Evolutionary conservation across 2,329 filamentous ascomycete species (phyloP).

Genomic region (Penicillium hordei): DNA sequence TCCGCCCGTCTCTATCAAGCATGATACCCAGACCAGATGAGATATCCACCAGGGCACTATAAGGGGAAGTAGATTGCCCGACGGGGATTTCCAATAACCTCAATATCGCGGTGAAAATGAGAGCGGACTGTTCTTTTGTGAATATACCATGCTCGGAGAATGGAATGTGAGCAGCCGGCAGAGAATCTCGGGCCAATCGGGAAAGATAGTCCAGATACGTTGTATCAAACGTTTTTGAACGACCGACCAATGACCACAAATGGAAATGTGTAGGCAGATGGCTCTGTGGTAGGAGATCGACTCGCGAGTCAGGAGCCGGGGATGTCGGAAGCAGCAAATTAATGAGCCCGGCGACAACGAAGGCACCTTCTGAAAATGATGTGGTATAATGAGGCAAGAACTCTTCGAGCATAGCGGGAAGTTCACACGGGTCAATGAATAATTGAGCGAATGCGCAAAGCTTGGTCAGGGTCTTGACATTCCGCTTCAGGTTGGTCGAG

Average conservation of each 20-base stretch:
- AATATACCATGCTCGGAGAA: conserved; percentile 90
- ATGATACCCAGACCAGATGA: conserved; percentile 79
- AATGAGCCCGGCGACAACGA: conserved; percentile 84
- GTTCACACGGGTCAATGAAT: conserved; percentile 87
- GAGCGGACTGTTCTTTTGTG: conserved; percentile 83
- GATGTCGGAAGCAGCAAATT: conserved; percentile 86
- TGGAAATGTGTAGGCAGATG: conserved; percentile 95
- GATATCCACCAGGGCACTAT: conserved; percentile 76
- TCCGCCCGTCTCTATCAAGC: conserved; percentile 88
- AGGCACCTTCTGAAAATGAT: conserved; percentile 87
- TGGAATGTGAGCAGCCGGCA: conserved; percentile 70
- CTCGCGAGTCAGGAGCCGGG: conserved; percentile 65
- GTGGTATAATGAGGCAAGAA: conserved; percentile 87
- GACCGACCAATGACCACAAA: conserved; percentile 87
- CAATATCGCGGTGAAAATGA: conserved; percentile 89
- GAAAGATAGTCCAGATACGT: conserved; percentile 89
- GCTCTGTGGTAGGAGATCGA: conserved; percentile 79
- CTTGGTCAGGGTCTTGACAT: conserved; percentile 75
- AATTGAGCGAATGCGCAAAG: conserved; percentile 85
- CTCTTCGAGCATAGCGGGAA: conserved; percentile 77
- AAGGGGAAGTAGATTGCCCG: conserved; percentile 90
- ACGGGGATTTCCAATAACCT: conserved; percentile 93
- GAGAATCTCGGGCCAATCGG: conserved; percentile 77
- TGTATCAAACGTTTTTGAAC: conserved; percentile 83
- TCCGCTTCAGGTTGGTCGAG: conserved; percentile 62